A percentile compares a stretch with the other conserved stretches of the same genome.
Conservation (phyloP, 805 yeast species). For the Ogataea methanolica region DNA sequence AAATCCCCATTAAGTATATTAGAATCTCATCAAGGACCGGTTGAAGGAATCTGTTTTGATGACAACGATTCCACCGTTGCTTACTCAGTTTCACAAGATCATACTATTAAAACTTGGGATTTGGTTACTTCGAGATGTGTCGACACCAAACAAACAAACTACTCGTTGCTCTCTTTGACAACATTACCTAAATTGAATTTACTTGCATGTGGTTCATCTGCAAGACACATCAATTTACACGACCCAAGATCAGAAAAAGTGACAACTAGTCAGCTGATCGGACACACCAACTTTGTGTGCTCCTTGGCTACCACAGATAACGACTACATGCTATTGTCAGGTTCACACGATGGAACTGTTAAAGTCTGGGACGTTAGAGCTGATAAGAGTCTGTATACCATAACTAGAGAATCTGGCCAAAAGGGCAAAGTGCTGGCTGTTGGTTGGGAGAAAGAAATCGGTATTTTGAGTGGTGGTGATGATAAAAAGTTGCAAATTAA, state of each 20-base stretch:
- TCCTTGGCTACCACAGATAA: conserved; percentile 67
- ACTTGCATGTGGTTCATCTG: conserved; percentile 91
- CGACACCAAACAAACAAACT: conserved; percentile 84
- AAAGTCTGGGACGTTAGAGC: conserved; percentile 96
- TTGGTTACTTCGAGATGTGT: conserved; percentile 79
- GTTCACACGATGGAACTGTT: conserved; percentile 94
- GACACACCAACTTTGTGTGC: conserved; percentile 90
- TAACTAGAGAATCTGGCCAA: conserved; percentile 62
- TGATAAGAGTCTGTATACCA: conserved; percentile 72
- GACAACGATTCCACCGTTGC: conserved; percentile 71
- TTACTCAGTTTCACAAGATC: conserved; percentile 94
- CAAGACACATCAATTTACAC: conserved; percentile 92
- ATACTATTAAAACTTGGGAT: conserved; percentile 95
- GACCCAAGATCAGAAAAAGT: conserved; percentile 80
- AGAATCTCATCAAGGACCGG: conserved; percentile 83
- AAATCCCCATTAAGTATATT: conserved; percentile 76
- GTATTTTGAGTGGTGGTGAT: conserved; percentile 90
- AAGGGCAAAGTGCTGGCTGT: conserved; percentile 77
- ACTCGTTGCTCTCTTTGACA: conserved; percentile 71
- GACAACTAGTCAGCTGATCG: conserved; percentile 68
- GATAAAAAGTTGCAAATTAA: conserved; percentile 91
- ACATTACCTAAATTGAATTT: conserved; percentile 64
- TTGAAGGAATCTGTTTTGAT: conserved; percentile 79
- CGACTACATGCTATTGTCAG: conserved; percentile 80
- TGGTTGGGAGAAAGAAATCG: conserved; percentile 74